Evolutionary conservation across 768 basidiomycete genomes (phyloP).

Genomic region (Mycena latifolia): DNA sequence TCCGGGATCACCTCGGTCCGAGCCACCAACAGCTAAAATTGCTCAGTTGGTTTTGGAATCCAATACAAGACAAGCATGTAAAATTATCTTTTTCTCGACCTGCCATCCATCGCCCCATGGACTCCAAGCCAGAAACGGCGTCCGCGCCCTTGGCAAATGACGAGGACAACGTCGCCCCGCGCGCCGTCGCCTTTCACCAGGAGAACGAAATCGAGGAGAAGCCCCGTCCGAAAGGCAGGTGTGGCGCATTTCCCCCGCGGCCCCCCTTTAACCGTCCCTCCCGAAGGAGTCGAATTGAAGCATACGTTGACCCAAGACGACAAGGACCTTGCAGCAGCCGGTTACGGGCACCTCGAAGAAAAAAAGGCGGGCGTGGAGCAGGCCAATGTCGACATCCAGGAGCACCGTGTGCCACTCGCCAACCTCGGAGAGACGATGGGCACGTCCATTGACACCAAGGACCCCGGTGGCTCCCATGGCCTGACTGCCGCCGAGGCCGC

Average conservation of each 20-base stretch:
- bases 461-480: constrained; percentile 63
- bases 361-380: constrained; percentile 51
- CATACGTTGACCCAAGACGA: constrained; percentile 76
- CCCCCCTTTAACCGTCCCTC: not conserved
- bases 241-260: not conserved
- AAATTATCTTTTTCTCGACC: too few relatives aligned
- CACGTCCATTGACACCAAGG: constrained; percentile 65
- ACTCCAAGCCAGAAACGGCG: constrained; percentile 14
- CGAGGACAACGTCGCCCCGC: constrained; percentile 48
- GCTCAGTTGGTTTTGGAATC: too few relatives aligned
- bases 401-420: constrained; percentile 62
- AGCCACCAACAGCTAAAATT: too few relatives aligned
- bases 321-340: constrained; percentile 74
- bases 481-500: constrained; percentile 66
- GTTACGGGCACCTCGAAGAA: constrained; percentile 71
- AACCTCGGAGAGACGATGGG: constrained; percentile 55
- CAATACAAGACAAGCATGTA: too few relatives aligned
- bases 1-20: too few relatives aligned
- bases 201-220: constrained; percentile 57
- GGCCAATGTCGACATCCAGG: constrained; percentile 67
- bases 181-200: constrained; percentile 66
- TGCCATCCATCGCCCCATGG: constrained; percentile 9
- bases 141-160: constrained; percentile 39
- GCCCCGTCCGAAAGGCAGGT: constrained; percentile 62
- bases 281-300: constrained; percentile 59